phyloP scores from a whole-genome alignment of 768 basidiomycete genomes.

The Tricholoma matsutake region DNA sequence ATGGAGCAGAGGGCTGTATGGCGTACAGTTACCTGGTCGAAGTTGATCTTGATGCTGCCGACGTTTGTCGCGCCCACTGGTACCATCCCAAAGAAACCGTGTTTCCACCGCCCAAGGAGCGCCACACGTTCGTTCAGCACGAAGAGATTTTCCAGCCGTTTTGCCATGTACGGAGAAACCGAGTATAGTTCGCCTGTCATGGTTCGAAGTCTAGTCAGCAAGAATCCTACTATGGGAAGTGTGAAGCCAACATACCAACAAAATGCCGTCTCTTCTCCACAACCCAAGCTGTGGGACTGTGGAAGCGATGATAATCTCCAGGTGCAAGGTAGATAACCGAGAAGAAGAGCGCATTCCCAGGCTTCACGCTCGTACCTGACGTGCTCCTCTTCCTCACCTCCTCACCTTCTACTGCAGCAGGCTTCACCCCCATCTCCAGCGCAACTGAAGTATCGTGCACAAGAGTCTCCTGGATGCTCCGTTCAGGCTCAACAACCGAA shows the following conservation, averaged over 20 bases:
- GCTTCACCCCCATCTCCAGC: conserved; percentile 59
- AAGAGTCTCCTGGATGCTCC: conserved; percentile 50
- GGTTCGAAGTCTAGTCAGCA: not conserved
- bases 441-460: conserved; percentile 73
- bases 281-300: conserved; percentile 94
- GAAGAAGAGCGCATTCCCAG: conserved; percentile 87
- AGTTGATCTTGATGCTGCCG: conserved; percentile 93
- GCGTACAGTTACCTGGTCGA: conserved; percentile 63
- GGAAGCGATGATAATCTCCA: conserved; percentile 98
- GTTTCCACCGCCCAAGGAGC: conserved; percentile 87
- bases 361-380: conserved; percentile 50
- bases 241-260: conserved; percentile 55
- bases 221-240: not conserved
- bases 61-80: conserved; percentile 99
- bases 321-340: conserved; percentile 97
- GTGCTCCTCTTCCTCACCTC: conserved; percentile 27
- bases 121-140: conserved; percentile 99
- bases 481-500: conserved; percentile 60
- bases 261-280: conserved; percentile 96
- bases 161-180: conserved; percentile 94
- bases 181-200: conserved; percentile 84
- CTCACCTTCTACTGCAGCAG: conserved; percentile 27
- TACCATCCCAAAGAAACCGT: conserved; percentile 97
- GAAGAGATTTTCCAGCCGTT: conserved; percentile 87
- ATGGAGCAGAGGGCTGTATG: not conserved